These are phyloP conservation scores for Erysiphe pulchra DNA, from an alignment of 2,329 filamentous ascomycete genomes.

Conservation along the genomic window DNA sequence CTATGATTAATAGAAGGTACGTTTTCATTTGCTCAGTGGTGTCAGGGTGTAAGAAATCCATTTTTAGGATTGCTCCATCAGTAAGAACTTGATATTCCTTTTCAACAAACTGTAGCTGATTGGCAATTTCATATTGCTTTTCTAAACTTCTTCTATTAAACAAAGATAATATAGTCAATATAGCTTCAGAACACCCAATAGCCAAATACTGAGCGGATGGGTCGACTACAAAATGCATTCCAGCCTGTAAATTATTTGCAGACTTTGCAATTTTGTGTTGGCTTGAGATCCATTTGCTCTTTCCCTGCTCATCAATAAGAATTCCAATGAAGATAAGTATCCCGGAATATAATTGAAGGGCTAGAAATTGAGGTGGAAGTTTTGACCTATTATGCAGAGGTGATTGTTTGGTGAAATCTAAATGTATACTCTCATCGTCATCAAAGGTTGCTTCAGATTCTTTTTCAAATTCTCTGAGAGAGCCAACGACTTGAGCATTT, in stretches of 20 bases:
- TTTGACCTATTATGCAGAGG: constrained; percentile 1
- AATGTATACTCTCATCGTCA: not conserved
- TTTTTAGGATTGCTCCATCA: constrained; percentile 53
- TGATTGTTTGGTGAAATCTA: constrained; percentile 7
- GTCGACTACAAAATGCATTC: constrained; percentile 49
- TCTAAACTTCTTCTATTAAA: constrained; percentile 27
- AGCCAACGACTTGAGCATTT: constrained; percentile 52
- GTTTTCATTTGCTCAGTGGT: constrained; percentile 40
- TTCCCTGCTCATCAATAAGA: constrained; percentile 17
- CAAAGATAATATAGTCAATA: constrained; percentile 48
- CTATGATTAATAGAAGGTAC: constrained; percentile 44
- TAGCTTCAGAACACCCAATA: constrained; percentile 41
- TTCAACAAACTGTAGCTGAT: constrained; percentile 32
- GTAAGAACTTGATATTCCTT: constrained; percentile 16
- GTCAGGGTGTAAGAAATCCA: constrained; percentile 62
- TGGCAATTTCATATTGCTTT: constrained; percentile 20
- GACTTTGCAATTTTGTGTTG: constrained; percentile 27
- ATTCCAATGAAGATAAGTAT: constrained; percentile 58
- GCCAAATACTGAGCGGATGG: constrained; percentile 44
- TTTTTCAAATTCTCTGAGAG: constrained; percentile 14
- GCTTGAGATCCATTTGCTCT: constrained; percentile 20
- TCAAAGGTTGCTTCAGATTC: constrained; percentile 8
- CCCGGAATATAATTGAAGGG: constrained; percentile 48
- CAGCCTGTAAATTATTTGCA: constrained; percentile 26
- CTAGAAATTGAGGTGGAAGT: constrained; percentile 55